Conservation (phyloP, 2,329 filamentous ascomycete genomes). For the Sphaerulina musiva region DNA sequence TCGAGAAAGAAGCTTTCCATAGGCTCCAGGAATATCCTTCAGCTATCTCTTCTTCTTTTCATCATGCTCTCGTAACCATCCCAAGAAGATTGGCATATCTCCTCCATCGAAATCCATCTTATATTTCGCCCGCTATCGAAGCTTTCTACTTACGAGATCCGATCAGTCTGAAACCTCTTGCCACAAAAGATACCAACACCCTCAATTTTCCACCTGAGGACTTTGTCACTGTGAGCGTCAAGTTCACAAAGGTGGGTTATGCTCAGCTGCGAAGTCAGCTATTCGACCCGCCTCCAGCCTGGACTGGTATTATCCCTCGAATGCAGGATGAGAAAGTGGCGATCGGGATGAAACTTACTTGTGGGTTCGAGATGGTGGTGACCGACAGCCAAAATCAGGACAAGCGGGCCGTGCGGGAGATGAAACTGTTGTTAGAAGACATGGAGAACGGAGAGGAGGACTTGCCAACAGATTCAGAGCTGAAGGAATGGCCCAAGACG, state of each 20-base stretch:
- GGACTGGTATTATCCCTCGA: constrained; percentile 42
- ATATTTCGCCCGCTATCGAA: constrained; percentile 78
- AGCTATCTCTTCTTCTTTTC: constrained; percentile 67
- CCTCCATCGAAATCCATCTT: constrained; percentile 65
- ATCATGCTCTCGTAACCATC: constrained; percentile 65
- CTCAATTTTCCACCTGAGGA: constrained; percentile 69
- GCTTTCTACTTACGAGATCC: constrained; percentile 89
- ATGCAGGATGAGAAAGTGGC: constrained; percentile 45
- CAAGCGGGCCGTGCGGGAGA: constrained; percentile 63
- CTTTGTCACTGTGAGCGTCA: constrained; percentile 69
- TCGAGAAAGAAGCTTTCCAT: constrained; percentile 88
- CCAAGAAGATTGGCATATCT: constrained; percentile 77
- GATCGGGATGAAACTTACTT: constrained; percentile 81
- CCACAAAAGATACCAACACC: constrained; percentile 47
- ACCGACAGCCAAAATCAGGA: constrained; percentile 61
- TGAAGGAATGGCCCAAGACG: constrained; percentile 60
- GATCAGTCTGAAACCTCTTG: constrained; percentile 62
- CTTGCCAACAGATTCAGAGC: constrained; percentile 68
- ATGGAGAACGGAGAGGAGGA: constrained; percentile 62
- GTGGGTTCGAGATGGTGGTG: constrained; percentile 84
- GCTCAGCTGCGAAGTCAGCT: constrained; percentile 84
- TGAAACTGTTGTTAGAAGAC: constrained; percentile 70
- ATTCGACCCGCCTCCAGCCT: constrained; percentile 60
- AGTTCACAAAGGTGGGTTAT: constrained; percentile 82
- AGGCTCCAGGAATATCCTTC: constrained; percentile 75